Conservation (phyloP, 345 rosid genomes). For the Kernera saxatilis region DNA sequence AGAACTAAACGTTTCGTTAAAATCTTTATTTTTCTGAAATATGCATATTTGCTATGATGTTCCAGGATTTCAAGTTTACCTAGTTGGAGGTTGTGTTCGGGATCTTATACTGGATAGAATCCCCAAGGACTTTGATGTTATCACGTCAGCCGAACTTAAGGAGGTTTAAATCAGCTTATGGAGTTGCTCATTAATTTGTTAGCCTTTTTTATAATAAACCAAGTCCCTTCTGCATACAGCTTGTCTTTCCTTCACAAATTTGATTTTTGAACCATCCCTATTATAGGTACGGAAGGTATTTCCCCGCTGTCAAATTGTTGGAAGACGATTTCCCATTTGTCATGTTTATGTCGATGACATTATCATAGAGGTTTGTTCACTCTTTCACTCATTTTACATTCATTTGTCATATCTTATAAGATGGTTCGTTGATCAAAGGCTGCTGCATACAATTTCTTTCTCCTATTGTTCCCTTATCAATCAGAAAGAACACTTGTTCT, state of each 20-base stretch:
- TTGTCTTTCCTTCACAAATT: background rate
- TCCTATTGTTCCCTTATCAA: background rate
- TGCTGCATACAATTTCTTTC: background rate
- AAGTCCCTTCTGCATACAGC: background rate
- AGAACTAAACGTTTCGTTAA: background rate
- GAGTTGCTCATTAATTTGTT: background rate
- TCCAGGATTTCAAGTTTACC: conserved; percentile 64
- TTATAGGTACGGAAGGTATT: conserved; percentile 50
- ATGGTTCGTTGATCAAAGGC: background rate
- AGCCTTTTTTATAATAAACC: background rate
- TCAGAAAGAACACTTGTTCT: background rate
- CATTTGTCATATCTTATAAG: background rate
- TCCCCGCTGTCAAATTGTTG: conserved; percentile 49
- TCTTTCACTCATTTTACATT: background rate
- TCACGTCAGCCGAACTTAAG: conserved; percentile 58
- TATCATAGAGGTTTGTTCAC: conserved; percentile 47
- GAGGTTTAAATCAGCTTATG: conserved; percentile 36
- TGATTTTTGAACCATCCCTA: background rate
- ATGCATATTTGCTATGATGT: background rate
- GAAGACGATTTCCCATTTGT: conserved; percentile 68
- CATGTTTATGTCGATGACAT: conserved; percentile 49
- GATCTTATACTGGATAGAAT: conserved; percentile 61
- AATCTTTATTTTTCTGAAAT: background rate
- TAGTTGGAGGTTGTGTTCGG: conserved; percentile 74
- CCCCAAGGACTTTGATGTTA: conserved; percentile 70